Percentiles rank a stretch among this genome's conserved stretches.
Evolutionary conservation across 2,329 filamentous ascomycete genomes (phyloP).

Genomic region (Dryadomyces quercivorus): DNA sequence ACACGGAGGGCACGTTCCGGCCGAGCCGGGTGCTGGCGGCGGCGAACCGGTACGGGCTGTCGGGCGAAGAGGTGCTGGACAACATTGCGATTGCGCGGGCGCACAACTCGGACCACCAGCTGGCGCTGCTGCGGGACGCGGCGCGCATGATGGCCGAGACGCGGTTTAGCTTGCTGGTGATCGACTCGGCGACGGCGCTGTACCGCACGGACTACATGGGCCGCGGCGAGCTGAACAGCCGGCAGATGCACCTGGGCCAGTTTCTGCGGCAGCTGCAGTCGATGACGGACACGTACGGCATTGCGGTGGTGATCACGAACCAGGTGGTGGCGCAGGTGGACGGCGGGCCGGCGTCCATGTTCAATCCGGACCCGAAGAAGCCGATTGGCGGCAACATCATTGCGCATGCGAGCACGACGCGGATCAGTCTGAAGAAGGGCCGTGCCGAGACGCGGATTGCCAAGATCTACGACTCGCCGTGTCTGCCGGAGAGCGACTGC

Average conservation of each 20-base stretch:
- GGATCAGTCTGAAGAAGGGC: constrained; percentile 91
- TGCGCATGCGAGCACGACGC: constrained; percentile 89
- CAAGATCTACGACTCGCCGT: constrained; percentile 98
- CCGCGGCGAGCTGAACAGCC: constrained; percentile 89
- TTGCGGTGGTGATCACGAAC: constrained; percentile 97
- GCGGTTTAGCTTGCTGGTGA: constrained; percentile 86
- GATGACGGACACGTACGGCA: constrained; percentile 75
- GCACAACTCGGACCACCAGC: constrained; percentile 96
- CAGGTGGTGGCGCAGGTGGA: constrained; percentile 98
- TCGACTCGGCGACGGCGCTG: constrained; percentile 89
- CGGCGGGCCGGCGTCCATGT: constrained; percentile 92
- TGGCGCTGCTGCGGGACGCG: constrained; percentile 88
- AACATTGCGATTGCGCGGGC: constrained; percentile 97
- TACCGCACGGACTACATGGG: constrained; percentile 96
- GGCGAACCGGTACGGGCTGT: constrained; percentile 86
- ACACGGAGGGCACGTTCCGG: constrained; percentile 94
- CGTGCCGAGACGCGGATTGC: constrained; percentile 90
- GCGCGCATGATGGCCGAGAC: constrained; percentile 99
- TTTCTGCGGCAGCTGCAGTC: constrained; percentile 78
- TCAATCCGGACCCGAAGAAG: constrained; percentile 98
- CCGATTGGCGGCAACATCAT: constrained; percentile 98
- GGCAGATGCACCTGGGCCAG: constrained; percentile 79
- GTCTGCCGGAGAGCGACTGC: constrained; percentile 90
- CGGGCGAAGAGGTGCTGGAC: constrained; percentile 93
- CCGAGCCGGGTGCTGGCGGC: constrained; percentile 85